These are phyloP conservation scores for Pseudodiploospora longispora DNA, from an alignment of 2,329 filamentous ascomycete species.

Conservation along the genomic window DNA sequence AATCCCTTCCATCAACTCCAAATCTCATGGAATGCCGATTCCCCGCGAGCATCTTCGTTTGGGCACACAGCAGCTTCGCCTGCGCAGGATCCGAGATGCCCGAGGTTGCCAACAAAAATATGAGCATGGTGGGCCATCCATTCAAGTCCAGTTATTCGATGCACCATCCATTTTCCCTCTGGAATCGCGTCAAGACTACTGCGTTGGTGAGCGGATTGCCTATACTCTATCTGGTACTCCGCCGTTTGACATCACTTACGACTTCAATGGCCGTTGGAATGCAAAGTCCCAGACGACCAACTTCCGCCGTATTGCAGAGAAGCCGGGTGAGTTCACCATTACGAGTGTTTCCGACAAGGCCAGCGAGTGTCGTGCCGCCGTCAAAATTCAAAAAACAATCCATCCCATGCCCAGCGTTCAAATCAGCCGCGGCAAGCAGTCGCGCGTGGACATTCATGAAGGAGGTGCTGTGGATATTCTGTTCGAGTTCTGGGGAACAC, in stretches of 20 bases:
- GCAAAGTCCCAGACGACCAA: constrained; percentile 71
- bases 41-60: constrained; percentile 78
- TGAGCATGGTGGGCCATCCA: constrained; percentile 61
- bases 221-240: constrained; percentile 86
- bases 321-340: constrained; percentile 80
- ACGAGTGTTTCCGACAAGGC: constrained; percentile 81
- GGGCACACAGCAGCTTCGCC: constrained; percentile 81
- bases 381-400: constrained; percentile 73
- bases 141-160: constrained; percentile 88
- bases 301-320: constrained; percentile 89
- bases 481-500: constrained; percentile 92
- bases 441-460: constrained; percentile 89
- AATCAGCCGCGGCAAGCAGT: constrained; percentile 75
- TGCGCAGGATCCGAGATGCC: constrained; percentile 82
- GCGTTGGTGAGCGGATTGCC: constrained; percentile 87
- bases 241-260: constrained; percentile 90
- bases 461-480: constrained; percentile 87
- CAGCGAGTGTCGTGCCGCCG: constrained; percentile 75
- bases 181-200: constrained; percentile 80
- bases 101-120: constrained; percentile 78
- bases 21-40: constrained; percentile 71
- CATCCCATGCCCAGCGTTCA: constrained; percentile 88
- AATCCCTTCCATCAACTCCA: constrained; percentile 69
- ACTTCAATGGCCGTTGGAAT: constrained; percentile 74
- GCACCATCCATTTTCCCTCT: constrained; percentile 84